phyloP scores from a whole-genome alignment of 2,329 filamentous ascomycete genomes.

The Diaporthe sp. region DNA sequence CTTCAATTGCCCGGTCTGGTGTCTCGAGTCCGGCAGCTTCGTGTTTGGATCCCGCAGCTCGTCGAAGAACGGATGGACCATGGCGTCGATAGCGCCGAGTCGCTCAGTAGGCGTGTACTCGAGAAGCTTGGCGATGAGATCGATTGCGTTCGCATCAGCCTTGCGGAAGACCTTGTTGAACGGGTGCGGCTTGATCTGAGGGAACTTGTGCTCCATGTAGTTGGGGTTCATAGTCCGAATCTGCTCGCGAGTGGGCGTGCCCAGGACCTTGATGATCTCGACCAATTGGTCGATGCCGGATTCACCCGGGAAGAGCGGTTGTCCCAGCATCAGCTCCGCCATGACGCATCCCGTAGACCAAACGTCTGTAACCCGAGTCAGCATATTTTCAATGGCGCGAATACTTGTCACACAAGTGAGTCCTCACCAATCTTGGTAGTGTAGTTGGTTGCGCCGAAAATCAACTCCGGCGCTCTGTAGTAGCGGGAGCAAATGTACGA shows the following conservation, averaged over 20 bases:
- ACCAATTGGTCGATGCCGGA: slow-evolving; percentile 98
- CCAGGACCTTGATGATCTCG: slow-evolving; percentile 99
- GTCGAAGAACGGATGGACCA: slow-evolving; percentile 99
- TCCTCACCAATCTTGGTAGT: slow-evolving; percentile 97
- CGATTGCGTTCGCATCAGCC: slow-evolving; percentile 92
- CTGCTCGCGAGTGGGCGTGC: slow-evolving; percentile 95
- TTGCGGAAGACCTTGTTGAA: slow-evolving; percentile 99
- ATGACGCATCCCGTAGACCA: slow-evolving; percentile 99
- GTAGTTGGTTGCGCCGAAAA: slow-evolving; percentile 99
- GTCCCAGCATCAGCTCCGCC: slow-evolving; percentile 98
- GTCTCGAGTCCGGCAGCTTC: slow-evolving; percentile 92
- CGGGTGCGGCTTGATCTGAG: slow-evolving; percentile 98
- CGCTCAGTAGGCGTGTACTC: slow-evolving; percentile 99
- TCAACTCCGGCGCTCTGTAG: slow-evolving; percentile 97
- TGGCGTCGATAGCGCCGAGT: slow-evolving; percentile 91
- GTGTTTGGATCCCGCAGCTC: slow-evolving; percentile 94
- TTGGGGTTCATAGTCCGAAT: slow-evolving; percentile 99
- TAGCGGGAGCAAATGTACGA: slow-evolving; percentile 99
- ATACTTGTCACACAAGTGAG: not conserved
- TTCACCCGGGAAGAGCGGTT: slow-evolving; percentile 97
- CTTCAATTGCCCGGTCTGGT: slow-evolving; percentile 82
- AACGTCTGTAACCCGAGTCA: slow-evolving; percentile 76
- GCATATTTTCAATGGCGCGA: not conserved
- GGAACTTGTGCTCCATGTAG: slow-evolving; percentile 99
- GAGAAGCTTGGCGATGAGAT: slow-evolving; percentile 91